Base-by-base conservation (phyloP, 352 stramenopile genomes). In the Thalassiosira gravida region DNA sequence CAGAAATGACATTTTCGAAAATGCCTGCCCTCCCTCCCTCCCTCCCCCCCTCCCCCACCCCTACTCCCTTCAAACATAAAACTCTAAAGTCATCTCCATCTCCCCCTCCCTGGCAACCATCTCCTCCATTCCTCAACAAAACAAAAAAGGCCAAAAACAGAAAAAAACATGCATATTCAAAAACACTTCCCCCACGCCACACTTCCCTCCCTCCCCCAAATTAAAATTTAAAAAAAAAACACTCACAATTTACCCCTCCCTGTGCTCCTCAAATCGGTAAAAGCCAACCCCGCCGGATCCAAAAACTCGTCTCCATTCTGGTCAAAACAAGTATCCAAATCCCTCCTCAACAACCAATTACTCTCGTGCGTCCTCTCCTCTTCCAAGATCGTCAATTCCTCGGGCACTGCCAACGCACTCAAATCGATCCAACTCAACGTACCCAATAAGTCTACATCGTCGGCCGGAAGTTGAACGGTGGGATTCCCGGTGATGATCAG, bases 341-440 rank as follows among this genome's bases (percentile, higher is more conserved):
- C 62, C n/a, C 20, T 64, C 16, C 39, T 46, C 0, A 82, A 25
- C 11, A 75, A 16, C 66, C 68, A 82, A 18, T 53, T 79, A 27
- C 65, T 62, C 30, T 82, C 77, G 39, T 74, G 66, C 11, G 52
- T 68, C 20, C 59, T 49, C 25, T 76, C 53, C 13, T 30, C 0
- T 30, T 78, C 75, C 13, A 85, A 42, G 20, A 75, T 82, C 1
- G 74, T 35, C 6, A 81, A 32, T 47, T 85, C 32, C 32, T 39
- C 32, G 5, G 32, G 32, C 32, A 39, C 44, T 16, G 57, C 35
- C 3, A 32, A n/a, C 11, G 20, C 56, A 20, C 11, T 74, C 9
- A 81, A 18, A 44, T 85, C 77, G 27, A 85, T 50, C 62, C 63
- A 82, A 37, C 62, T 82, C 1, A 85, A 39, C 7, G n/a, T n/a